Evolutionary conservation across 129 eudicot species (phyloP).

Genomic region (Erigeron canadensis): DNA sequence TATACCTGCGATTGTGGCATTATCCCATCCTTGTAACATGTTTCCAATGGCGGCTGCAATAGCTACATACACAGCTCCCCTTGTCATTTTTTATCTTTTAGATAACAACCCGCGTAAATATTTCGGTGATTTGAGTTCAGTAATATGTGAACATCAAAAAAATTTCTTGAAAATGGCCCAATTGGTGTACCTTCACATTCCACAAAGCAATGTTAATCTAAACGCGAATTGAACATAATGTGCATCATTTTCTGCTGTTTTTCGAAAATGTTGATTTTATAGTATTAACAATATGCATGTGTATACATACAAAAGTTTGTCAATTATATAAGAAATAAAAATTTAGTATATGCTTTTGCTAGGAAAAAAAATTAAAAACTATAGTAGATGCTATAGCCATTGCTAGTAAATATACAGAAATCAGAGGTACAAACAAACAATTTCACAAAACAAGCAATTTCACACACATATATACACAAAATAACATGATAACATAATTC

Average conservation of each 20-base stretch:
- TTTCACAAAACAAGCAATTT: no score
- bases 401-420: background rate
- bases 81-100: slow-evolving; percentile 33
- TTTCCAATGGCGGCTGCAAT: slow-evolving; percentile 87
- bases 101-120: background rate
- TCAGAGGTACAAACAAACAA: background rate
- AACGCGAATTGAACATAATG: background rate
- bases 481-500: background rate
- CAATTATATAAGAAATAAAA: background rate
- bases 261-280: no score
- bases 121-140: slow-evolving; percentile 14
- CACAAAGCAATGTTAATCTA: slow-evolving; percentile 11
- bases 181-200: slow-evolving; percentile 26
- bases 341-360: background rate
- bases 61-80: slow-evolving; percentile 81
- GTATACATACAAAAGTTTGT: no score
- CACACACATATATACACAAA: background rate
- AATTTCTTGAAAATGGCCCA: slow-evolving; percentile 15
- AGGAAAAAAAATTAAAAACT: no score
- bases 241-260: background rate
- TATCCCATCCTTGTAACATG: slow-evolving; percentile 97
- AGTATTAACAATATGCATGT: background rate
- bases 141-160: slow-evolving; percentile 16
- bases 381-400: background rate
- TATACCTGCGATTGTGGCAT: slow-evolving; percentile 92